Base-by-base conservation (phyloP, 768 basidiomycete genomes). In the Lentinula detonsa region DNA sequence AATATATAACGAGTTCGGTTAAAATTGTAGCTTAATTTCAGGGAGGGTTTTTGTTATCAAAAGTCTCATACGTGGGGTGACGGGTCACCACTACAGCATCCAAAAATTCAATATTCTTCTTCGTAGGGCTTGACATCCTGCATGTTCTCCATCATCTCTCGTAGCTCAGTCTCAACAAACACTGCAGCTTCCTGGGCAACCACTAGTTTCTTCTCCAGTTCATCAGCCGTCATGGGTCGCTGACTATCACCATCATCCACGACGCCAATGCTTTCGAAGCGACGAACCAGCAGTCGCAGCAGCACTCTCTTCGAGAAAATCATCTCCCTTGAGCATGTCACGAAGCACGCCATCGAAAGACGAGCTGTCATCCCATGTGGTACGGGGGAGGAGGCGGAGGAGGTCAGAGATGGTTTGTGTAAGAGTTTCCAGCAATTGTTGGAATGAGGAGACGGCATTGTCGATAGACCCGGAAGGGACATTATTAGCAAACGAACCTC, bases 351-450 rank as follows among this genome's bases (percentile, higher is more conserved):
- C 88, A 65, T 93, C 90, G 65, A 93, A 93, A 9, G 91, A 93
- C 0, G 92, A 92, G 63, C 88, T 91, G 67, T 93, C 91, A 61
- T 92, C 90, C 92, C 91, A 93, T 1, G 91, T 93, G 8, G 90
- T 91, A 13, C 91, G 87, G 16, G 92, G 93, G 61, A 95, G 85
- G 35, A 94, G 81, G 6, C 90, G 87, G 43, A 95, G 76, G 33
- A 95, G 74, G 64, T 93, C 92, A 4, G 92, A 93, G 65, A 95
- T 93, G 0, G 91, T 93, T 67, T 94, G 91, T 0, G 92, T 95
- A 48, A 95, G 75, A 0, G 91, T 94, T 76, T 93, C 92, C 46
- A 95, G 76, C 0, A 95, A 76, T 67, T 93, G 91, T 66, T 95
- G 91, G 76, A 94, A 94, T 13, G 91, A 92, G 3, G 90, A 88